Conservation (phyloP, 2,329 filamentous ascomycete species). For the Fusarium avenaceum region DNA sequence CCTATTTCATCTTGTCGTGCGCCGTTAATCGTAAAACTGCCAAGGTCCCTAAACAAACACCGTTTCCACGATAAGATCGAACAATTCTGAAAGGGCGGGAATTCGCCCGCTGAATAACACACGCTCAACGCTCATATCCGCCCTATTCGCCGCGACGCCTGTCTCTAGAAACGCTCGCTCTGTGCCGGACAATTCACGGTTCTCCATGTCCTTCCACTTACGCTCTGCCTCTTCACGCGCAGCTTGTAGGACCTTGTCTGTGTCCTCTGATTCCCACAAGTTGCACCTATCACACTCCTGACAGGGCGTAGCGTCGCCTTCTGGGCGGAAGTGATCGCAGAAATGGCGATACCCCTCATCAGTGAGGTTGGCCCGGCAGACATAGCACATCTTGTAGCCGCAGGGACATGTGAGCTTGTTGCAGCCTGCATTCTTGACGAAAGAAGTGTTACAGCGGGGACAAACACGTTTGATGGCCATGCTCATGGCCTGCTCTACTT, state of each 20-base stretch:
- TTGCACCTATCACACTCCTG: constrained; percentile 85
- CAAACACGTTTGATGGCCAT: constrained; percentile 95
- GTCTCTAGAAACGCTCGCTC: constrained; percentile 71
- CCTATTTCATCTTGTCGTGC: constrained; percentile 25
- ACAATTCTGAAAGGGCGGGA: constrained; percentile 59
- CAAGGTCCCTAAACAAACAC: constrained; percentile 55
- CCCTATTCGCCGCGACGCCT: constrained; percentile 56
- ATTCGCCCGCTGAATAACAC: constrained; percentile 53
- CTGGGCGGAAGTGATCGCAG: constrained; percentile 92
- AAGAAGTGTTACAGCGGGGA: constrained; percentile 89
- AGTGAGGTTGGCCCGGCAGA: constrained; percentile 83
- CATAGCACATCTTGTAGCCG: constrained; percentile 98
- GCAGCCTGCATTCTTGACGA: constrained; percentile 93
- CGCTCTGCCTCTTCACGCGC: constrained; percentile 80
- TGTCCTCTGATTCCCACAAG: constrained; percentile 81
- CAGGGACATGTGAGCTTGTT: constrained; percentile 97
- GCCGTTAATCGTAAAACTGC: constrained; percentile 25
- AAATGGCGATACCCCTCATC: constrained; percentile 92
- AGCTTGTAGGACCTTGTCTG: constrained; percentile 74
- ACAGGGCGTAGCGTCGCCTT: constrained; percentile 79
- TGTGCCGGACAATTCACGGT: constrained; percentile 65
- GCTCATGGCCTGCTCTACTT: constrained; percentile 93
- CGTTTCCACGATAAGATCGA: constrained; percentile 62
- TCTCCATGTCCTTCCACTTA: constrained; percentile 77
- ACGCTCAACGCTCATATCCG: constrained; percentile 51